Conservation (phyloP, 306 rosid genomes). For the Casuarina cunninghamiana region DNA sequence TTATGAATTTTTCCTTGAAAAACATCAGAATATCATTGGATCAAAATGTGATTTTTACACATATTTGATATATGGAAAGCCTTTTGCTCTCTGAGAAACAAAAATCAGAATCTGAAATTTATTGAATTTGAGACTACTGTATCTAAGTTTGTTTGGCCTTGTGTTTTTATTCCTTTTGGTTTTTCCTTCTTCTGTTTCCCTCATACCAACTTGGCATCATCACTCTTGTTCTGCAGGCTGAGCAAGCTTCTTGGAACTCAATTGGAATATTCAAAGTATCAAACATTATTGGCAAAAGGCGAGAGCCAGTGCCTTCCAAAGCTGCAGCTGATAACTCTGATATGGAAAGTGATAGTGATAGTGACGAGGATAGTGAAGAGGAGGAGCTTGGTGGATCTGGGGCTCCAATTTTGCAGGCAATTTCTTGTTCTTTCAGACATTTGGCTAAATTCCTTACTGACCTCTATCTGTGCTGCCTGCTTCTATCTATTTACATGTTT, state of each 20-base stretch:
- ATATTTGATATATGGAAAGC: not conserved
- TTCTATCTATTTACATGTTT: slow-evolving; percentile 14
- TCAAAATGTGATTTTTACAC: not conserved
- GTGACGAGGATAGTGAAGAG: slow-evolving; percentile 67
- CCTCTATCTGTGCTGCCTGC: not conserved
- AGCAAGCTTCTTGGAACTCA: slow-evolving; percentile 73
- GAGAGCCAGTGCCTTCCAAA: slow-evolving; percentile 60
- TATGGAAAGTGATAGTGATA: slow-evolving; percentile 73
- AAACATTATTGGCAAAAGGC: slow-evolving; percentile 84
- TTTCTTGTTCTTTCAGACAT: slow-evolving; percentile 15
- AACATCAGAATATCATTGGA: not conserved
- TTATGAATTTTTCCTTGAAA: not conserved
- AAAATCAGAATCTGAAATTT: not conserved
- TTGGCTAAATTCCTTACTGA: slow-evolving; percentile 4
- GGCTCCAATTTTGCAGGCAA: slow-evolving; percentile 71
- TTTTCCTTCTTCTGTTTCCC: not conserved
- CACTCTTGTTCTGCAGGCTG: slow-evolving; percentile 60
- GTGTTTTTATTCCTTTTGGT: slow-evolving; percentile 16
- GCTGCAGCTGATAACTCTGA: slow-evolving; percentile 47
- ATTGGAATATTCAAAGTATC: slow-evolving; percentile 83
- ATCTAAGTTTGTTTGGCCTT: not conserved
- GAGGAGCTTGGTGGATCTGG: slow-evolving; percentile 47
- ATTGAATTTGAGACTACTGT: not conserved
- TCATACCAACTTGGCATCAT: slow-evolving; percentile 20
- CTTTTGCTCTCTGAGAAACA: not conserved